Evolutionary conservation across 352 stramenopile genomes (phyloP), one percentile per base, ranked within the genome.

Genomic region (Hyaloperonospora arabidopsidis): DNA sequence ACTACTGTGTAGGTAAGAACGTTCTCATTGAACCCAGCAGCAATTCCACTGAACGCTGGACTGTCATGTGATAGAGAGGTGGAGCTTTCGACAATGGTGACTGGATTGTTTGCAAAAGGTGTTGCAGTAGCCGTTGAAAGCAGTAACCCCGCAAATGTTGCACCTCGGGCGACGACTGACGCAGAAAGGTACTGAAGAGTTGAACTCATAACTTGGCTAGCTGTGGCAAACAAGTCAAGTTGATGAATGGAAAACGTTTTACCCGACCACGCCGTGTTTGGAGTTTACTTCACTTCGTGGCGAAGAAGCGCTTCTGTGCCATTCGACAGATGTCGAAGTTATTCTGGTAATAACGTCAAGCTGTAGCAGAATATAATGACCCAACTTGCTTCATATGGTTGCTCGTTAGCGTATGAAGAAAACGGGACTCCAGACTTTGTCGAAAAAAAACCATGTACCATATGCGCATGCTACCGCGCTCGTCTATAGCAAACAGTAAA

Each of bases 81-180:
- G 23, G 56, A 47, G 45, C 48, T 61, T 12, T 49, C 46, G 35
- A 58, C 49, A 21, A 57, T 68, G 6, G 64, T 72, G 19, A 67
- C 61, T 14, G 64, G 64, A 41, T 72, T 69, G 55, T 72, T 61
- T n/a, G 56, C 64, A 18, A 72, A 67, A 5, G 64, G 64, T 5
- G 46, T 60, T 28, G 47, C 64, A 2, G 41, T 59, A 22, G 34
- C 41, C 29, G 45, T 45, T n/a, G 29, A 35, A 10, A 67, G 36
- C 34, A 64, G 36, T 7, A 67, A 22, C 53, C 39, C 28, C 19
- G 22, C 49, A 13, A 63, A 36, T 12, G 19, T 44, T 51, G 58
- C 58, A 54, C 39, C 34, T 28, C 40, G 47, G 34, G 52, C 41
- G 25, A 35, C 40, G 19, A 53, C 41, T 40, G 35, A 25, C 23